Evolutionary conservation across 2,329 filamentous ascomycete genomes (phyloP), one percentile per base, ranked within the genome.

Genomic region (Curvularia hawaiiensis): DNA sequence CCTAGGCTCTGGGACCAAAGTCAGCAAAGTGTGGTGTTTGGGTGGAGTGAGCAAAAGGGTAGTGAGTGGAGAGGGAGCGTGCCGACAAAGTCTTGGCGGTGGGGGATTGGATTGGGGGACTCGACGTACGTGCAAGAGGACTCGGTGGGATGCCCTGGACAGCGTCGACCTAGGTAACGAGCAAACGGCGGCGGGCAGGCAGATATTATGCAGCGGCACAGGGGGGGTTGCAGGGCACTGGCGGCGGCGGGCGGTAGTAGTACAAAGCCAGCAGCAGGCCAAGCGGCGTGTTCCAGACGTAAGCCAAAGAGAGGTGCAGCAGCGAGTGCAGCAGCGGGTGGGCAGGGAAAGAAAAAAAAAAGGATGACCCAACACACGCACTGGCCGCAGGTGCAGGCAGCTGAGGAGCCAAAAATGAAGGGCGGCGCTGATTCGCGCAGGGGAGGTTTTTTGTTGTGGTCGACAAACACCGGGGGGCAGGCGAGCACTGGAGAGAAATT

Each of bases 151-250:
- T 65, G 68, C 60, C 70, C 70, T 66, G 67, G 70, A 68, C 63
- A 63, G 62, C 3, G 66, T 30, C 66, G 63, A 63, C 68, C 71
- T 68, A 66, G 67, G 70, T 68, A 65, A 65, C 57, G 61, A 65
- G 58, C 63, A 60, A 56, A 54, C 52, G 63, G 59, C 53, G 66
- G 68, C 62, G 62, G 63, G 54, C 52, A 56, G 57, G 53, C 56
- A 71, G 67, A 70, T 74, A 68, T 66, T 75, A 74, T 75, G 72
- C 69, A 69, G 69, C 66, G 53, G 66, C 62, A 63, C 60, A 72
- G 69, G 70, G 60, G 70, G 60, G n/a, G n/a, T n/a, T 51, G 58
- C 57, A 63, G 67, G 63, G 68, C 59, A 71, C 61, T 70, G 69
- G 67, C 56, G 61, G 64, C 60, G 50, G 62, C n/a, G n/a, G n/a